Percentiles rank a stretch among this genome's conserved stretches.
Conservation (phyloP, 176 grass and related monocot species). For the Leersia perrieri region DNA sequence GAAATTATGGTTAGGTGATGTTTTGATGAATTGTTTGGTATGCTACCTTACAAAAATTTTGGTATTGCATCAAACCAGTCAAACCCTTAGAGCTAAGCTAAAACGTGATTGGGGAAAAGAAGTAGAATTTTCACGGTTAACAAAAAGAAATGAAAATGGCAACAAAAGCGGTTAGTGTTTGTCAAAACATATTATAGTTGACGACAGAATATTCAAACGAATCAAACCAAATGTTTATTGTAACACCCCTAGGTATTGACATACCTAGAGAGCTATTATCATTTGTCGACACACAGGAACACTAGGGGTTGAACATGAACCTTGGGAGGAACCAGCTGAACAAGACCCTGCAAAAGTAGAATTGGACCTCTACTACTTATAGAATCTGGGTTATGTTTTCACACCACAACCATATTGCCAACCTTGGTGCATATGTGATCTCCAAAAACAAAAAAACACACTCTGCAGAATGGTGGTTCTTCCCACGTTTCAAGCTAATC, state of each 20-base stretch:
- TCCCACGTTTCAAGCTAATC: too few species aligned
- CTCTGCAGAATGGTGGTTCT: too few species aligned
- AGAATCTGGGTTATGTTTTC: background rate
- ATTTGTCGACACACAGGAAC: background rate
- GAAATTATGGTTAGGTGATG: background rate
- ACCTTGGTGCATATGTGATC: background rate
- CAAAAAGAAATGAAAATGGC: background rate
- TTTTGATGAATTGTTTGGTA: background rate
- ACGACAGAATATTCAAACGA: conserved; percentile 2
- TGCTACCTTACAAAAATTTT: background rate
- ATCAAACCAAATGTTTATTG: background rate
- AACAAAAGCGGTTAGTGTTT: background rate
- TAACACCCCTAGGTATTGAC: background rate
- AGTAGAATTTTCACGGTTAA: background rate
- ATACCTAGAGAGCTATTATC: background rate
- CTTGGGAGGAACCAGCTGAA: background rate
- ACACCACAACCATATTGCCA: background rate
- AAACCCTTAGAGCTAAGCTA: background rate
- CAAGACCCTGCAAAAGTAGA: background rate
- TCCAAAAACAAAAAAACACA: too few species aligned
- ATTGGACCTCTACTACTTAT: background rate
- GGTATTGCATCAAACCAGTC: background rate
- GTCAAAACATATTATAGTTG: background rate
- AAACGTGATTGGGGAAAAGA: background rate
- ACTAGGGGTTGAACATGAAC: background rate